phyloP scores from a whole-genome alignment of 2,329 filamentous ascomycete species.

The Botryotinia narcissicola region DNA sequence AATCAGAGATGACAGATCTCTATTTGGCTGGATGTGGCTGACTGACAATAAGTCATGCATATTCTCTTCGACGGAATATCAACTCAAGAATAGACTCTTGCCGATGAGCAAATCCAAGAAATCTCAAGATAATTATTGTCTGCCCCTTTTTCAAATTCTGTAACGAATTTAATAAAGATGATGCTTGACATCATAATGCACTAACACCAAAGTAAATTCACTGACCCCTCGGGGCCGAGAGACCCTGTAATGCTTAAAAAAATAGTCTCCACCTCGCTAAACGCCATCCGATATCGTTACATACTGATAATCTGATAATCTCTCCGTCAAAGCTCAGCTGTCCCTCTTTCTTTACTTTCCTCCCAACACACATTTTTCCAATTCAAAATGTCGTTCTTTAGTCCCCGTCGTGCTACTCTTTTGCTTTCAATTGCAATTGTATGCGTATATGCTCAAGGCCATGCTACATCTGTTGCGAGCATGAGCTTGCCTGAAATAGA shows the following conservation, averaged over 20 bases:
- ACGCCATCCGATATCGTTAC: neutral
- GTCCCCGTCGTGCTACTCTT: conserved; percentile 19
- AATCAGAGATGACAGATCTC: conserved; percentile 13
- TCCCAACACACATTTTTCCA: neutral
- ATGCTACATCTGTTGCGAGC: conserved; percentile 33
- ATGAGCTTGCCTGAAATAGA: conserved; percentile 67
- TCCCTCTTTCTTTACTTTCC: neutral
- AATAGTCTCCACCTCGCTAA: conserved; percentile 2
- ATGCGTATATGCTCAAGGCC: conserved; percentile 35
- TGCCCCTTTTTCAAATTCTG: neutral
- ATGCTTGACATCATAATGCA: neutral
- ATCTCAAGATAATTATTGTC: neutral
- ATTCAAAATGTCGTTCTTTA: conserved; percentile 13
- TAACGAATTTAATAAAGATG: conserved; percentile 6
- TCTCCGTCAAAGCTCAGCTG: neutral
- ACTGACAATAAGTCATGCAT: neutral
- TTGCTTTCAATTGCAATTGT: conserved; percentile 30
- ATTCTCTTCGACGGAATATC: neutral
- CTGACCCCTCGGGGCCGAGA: neutral
- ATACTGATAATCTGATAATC: neutral
- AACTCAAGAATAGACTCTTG: neutral
- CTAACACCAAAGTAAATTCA: neutral
- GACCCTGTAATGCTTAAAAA: neutral
- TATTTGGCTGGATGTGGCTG: neutral
- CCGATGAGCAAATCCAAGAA: neutral